Conservation (phyloP, 495 filamentous ascomycete genomes). For the Aspergillus sclerotioniger region DNA sequence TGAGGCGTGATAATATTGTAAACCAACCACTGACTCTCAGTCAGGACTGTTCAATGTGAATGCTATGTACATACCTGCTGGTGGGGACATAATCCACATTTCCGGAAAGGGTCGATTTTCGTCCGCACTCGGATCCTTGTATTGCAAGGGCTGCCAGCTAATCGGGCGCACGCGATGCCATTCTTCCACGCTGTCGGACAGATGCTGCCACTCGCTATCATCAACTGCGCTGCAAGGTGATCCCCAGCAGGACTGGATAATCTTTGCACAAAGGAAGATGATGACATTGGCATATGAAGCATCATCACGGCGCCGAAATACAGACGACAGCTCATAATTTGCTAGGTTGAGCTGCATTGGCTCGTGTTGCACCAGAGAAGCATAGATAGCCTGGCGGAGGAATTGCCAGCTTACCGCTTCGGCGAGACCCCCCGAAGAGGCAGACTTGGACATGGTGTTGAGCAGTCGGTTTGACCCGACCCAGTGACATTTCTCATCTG, state of each 20-base stretch:
- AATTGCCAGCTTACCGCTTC: conserved; percentile 45
- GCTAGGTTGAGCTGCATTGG: conserved; percentile 34
- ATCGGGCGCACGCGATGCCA: conserved; percentile 31
- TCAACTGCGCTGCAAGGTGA: conserved; percentile 22
- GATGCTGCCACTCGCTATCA: conserved; percentile 22
- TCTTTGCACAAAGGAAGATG: conserved; percentile 37
- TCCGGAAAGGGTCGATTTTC: conserved; percentile 37
- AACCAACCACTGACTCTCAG: conserved; percentile 29
- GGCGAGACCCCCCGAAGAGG: conserved; percentile 36
- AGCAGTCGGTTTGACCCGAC: conserved; percentile 38
- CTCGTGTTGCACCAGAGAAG: conserved; percentile 37
- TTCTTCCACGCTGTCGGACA: conserved; percentile 27
- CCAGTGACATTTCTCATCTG: conserved; percentile 37
- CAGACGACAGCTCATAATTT: conserved; percentile 36
- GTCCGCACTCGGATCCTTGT: conserved; percentile 25
- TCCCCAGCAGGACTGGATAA: conserved; percentile 31
- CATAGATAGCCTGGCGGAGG: conserved; percentile 42
- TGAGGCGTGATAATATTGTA: conserved; percentile 39
- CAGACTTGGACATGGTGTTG: conserved; percentile 36
- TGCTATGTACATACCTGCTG: conserved; percentile 27
- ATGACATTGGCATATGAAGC: conserved; percentile 34
- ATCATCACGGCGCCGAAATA: conserved; percentile 36
- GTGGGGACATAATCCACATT: conserved; percentile 40
- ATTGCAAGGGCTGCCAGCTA: conserved; percentile 39
- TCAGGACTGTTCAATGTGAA: neutral